phyloP scores from a whole-genome alignment of 805 yeast species.

The Wickerhamiella azymoides region DNA sequence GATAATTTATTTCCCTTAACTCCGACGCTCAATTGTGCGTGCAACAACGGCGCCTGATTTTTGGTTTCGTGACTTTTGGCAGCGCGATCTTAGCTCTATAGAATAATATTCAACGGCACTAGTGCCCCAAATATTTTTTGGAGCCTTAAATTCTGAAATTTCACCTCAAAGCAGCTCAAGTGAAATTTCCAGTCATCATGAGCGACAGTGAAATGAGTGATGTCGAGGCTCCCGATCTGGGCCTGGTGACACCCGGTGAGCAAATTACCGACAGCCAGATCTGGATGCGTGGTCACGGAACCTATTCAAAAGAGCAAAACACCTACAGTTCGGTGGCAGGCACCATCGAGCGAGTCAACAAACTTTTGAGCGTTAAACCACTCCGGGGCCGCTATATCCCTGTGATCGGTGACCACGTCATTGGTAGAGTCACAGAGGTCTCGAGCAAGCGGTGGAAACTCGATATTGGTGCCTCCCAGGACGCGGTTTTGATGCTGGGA shows the following conservation, averaged over 20 bases:
- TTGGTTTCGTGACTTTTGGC: no score
- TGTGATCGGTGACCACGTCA: slow-evolving; percentile 91
- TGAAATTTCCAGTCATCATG: background rate
- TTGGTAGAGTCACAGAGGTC: slow-evolving; percentile 89
- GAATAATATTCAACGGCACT: no score
- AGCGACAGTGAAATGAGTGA: slow-evolving; percentile 5
- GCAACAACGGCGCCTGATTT: no score
- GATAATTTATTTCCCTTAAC: no score
- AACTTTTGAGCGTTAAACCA: slow-evolving; percentile 73
- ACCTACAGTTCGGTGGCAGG: slow-evolving; percentile 93
- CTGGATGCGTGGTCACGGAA: slow-evolving; percentile 99
- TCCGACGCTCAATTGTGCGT: no score
- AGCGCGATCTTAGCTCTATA: no score
- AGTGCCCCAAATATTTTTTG: no score
- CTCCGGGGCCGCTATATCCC: slow-evolving; percentile 80
- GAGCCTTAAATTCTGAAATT: no score
- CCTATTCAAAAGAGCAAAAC: slow-evolving; percentile 49
- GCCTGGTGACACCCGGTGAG: slow-evolving; percentile 87
- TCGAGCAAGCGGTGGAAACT: slow-evolving; percentile 94
- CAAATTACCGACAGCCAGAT: slow-evolving; percentile 86
- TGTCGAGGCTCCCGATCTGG: slow-evolving; percentile 10
- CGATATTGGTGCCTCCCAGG: slow-evolving; percentile 88
- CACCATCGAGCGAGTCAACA: slow-evolving; percentile 69
- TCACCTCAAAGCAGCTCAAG: no score
- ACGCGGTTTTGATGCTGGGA: slow-evolving; percentile 84